Percentiles rank a stretch among this genome's conserved stretches.
These are phyloP conservation scores for Penicillium malachiteum DNA, from an alignment of 495 filamentous ascomycete genomes.

Conservation along the genomic window DNA sequence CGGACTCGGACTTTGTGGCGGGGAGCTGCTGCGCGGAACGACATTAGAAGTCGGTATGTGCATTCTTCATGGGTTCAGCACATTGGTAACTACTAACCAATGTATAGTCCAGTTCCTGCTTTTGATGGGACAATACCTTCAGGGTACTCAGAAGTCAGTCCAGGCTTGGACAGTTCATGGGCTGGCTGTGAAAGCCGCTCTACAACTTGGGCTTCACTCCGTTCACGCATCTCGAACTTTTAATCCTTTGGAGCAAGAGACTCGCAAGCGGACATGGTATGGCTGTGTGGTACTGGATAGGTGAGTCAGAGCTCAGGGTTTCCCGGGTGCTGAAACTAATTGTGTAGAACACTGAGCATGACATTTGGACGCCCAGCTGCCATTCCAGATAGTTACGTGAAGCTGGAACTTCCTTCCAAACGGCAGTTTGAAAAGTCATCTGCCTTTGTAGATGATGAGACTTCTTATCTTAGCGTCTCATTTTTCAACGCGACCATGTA, in stretches of 20 bases:
- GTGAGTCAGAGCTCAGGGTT: constrained; percentile 20
- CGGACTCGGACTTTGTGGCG: constrained; percentile 27
- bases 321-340: background rate
- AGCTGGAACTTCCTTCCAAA: constrained; percentile 36
- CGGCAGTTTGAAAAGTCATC: constrained; percentile 20
- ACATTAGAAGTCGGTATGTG: constrained; percentile 37
- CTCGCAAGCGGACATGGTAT: constrained; percentile 46
- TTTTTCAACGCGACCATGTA: constrained; percentile 43
- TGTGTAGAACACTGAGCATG: constrained; percentile 43
- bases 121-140: constrained; percentile 42
- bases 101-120: constrained; percentile 37
- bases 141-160: constrained; percentile 43
- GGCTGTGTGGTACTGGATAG: constrained; percentile 46
- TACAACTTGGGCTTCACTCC: constrained; percentile 44
- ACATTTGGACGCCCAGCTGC: constrained; percentile 43
- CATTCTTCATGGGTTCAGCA: too few species aligned
- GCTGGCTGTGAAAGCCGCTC: constrained; percentile 39
- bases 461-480: constrained; percentile 14
- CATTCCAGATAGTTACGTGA: constrained; percentile 39
- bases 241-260: constrained; percentile 37
- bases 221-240: constrained; percentile 30
- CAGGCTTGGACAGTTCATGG: constrained; percentile 47
- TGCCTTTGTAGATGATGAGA: constrained; percentile 15
- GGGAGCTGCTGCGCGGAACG: constrained; percentile 31
- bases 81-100: background rate